Conservation (phyloP, 495 filamentous ascomycete genomes). For the Aspergillus wentii region DNA sequence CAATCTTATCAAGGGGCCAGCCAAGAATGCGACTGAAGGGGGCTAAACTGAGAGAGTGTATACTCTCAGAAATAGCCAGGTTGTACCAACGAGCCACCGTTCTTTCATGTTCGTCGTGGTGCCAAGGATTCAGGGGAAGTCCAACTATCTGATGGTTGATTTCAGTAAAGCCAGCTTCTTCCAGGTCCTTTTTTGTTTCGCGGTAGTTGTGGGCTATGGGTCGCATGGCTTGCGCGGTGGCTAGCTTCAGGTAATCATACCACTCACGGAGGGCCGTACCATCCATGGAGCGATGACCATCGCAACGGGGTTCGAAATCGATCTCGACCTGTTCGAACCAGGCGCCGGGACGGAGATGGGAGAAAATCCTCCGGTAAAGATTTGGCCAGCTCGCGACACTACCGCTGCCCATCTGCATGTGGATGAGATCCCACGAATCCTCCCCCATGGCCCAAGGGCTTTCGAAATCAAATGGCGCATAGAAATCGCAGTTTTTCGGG, state of each 20-base stretch:
- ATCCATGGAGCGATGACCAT: slow-evolving; percentile 60
- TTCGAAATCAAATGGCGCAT: slow-evolving; percentile 68
- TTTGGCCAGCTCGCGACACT: slow-evolving; percentile 74
- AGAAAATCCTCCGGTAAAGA: slow-evolving; percentile 66
- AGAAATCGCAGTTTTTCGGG: slow-evolving; percentile 66
- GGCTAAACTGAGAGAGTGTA: slow-evolving; percentile 69
- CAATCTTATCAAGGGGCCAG: slow-evolving; percentile 64
- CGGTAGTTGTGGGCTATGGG: slow-evolving; percentile 62
- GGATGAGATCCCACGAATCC: slow-evolving; percentile 80
- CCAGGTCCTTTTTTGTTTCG: slow-evolving; percentile 56
- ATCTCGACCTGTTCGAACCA: slow-evolving; percentile 92
- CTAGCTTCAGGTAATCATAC: slow-evolving; percentile 64
- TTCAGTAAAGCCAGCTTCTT: slow-evolving; percentile 75
- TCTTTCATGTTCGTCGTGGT: slow-evolving; percentile 59
- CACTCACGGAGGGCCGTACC: slow-evolving; percentile 53
- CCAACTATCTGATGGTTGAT: slow-evolving; percentile 70
- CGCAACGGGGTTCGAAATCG: slow-evolving; percentile 73
- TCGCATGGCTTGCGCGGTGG: slow-evolving; percentile 60
- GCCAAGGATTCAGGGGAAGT: slow-evolving; percentile 77
- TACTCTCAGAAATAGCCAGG: slow-evolving; percentile 63
- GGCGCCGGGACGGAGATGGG: slow-evolving; percentile 78
- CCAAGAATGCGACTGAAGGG: slow-evolving; percentile 64
- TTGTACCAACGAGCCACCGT: slow-evolving; percentile 84
- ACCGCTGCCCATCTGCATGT: slow-evolving; percentile 75
- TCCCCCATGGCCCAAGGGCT: slow-evolving; percentile 72